Conservation (phyloP, 148 eudicot genomes). For the Dianthus caryophyllus region DNA sequence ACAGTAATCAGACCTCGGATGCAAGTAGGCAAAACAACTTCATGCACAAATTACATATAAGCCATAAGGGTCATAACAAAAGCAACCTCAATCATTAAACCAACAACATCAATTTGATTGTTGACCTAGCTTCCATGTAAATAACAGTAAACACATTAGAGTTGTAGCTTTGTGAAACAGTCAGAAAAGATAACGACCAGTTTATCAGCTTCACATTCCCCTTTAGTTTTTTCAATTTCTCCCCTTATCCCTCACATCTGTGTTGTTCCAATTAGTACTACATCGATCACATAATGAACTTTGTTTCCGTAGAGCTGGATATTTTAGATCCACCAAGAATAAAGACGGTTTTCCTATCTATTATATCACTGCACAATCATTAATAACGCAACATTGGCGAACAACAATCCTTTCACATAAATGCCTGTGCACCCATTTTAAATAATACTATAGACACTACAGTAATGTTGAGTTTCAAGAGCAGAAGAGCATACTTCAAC, state of each 20-base stretch:
- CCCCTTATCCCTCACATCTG: background rate
- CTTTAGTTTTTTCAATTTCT: background rate
- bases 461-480: slow-evolving; percentile 6
- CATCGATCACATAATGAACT: background rate
- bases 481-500: slow-evolving; percentile 49
- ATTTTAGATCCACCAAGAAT: too few relatives aligned
- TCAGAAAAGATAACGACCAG: background rate
- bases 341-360: too few relatives aligned
- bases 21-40: background rate
- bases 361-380: too few relatives aligned
- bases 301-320: background rate
- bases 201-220: background rate
- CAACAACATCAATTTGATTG: background rate
- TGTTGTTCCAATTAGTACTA: background rate
- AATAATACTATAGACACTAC: background rate
- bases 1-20: background rate
- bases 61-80: background rate
- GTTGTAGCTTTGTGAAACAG: background rate
- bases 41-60: background rate
- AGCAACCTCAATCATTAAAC: background rate
- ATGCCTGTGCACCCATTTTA: background rate
- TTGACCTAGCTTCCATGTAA: background rate
- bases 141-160: background rate
- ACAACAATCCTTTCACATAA: background rate
- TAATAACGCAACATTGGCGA: background rate